Evolutionary conservation across 768 basidiomycete genomes (phyloP), one percentile per base, ranked within the genome.

Genomic region (Leccinum pellstonianum): DNA sequence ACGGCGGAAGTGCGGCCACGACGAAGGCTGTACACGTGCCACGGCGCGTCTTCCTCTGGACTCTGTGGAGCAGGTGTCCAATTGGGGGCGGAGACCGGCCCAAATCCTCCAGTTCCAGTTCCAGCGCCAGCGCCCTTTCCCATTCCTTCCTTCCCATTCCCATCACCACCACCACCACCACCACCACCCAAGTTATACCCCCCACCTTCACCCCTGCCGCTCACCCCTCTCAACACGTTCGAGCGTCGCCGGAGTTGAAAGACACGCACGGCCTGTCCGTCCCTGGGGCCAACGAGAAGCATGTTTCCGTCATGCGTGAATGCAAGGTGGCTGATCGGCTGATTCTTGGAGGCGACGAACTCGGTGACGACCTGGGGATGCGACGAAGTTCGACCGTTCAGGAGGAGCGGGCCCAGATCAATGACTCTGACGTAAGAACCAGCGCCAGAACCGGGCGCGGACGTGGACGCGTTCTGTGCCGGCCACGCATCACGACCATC

Each of bases 1-100:
- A 83, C 73, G 5, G 86, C 90, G 3, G 79, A 77, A n/a, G 90
- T 91, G 25, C 82, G 76, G 5, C 91, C 91, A n/a, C 91, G 78
- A 48, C 81, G 77, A 21, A 94, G 75, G 61, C 85, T 82, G 61
- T 93, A 93, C 58, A 88, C 60, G 61, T 87, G 86, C 75, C 78
- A 81, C 8, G 81, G 77, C 14, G 69, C 64, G 27, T 69, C 58
- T 56, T 61, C 57, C 58, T 65, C 63, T 11, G 53, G 8, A n/a
- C 48, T 53, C 17, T 49, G 48, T 29, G 50, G 23, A 1, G 55
- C 14, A 25, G 61, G 21, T 14, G 57, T 51, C 59, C 58, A 55
- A 17, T 56, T 56, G 7, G 55, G 12, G 12, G 54, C 47, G 23
- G 54, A 49, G 33, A 51, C 52, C 1, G 57, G 53, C 17, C 47